Evolutionary conservation across 1,284 basidiomycete species (phyloP).

Genomic region (Puccinia coronata): DNA sequence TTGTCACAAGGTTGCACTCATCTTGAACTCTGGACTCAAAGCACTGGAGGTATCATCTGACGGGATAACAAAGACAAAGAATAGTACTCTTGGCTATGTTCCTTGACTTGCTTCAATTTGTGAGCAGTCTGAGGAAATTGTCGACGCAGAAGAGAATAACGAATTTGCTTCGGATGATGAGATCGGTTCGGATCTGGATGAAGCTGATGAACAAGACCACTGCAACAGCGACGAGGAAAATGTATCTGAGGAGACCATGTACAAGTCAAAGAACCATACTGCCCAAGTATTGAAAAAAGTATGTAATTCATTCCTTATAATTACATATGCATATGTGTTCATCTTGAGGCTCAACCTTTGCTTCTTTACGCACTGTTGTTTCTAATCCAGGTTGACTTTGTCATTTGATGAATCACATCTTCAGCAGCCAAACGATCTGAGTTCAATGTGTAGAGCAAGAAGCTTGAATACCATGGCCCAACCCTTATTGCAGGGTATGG

Average conservation of each 20-base stretch:
- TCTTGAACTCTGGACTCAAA: constrained; percentile 14
- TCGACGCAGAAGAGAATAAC: background rate
- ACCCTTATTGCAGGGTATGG: constrained; percentile 28
- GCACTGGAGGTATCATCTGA: background rate
- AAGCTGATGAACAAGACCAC: too few species aligned
- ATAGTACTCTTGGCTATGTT: background rate
- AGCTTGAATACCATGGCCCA: background rate
- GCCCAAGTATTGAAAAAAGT: background rate
- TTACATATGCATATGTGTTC: too few species aligned
- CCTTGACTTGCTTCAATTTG: background rate
- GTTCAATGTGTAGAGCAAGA: background rate
- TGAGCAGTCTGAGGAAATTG: background rate
- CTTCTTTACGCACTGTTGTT: too few species aligned
- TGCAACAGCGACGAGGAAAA: too few species aligned
- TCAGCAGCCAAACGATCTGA: constrained; percentile 20
- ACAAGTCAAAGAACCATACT: background rate
- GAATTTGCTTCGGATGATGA: too few species aligned
- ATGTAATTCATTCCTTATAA: too few species aligned
- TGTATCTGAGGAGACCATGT: too few species aligned
- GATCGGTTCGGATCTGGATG: too few species aligned
- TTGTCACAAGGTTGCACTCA: constrained; percentile 19
- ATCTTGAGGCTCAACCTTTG: too few species aligned
- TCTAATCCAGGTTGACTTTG: constrained; percentile 2
- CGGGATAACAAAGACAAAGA: background rate
- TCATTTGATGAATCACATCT: background rate